phyloP scores from a whole-genome alignment of 148 eudicot species.

The Pouteria glomerata region DNA sequence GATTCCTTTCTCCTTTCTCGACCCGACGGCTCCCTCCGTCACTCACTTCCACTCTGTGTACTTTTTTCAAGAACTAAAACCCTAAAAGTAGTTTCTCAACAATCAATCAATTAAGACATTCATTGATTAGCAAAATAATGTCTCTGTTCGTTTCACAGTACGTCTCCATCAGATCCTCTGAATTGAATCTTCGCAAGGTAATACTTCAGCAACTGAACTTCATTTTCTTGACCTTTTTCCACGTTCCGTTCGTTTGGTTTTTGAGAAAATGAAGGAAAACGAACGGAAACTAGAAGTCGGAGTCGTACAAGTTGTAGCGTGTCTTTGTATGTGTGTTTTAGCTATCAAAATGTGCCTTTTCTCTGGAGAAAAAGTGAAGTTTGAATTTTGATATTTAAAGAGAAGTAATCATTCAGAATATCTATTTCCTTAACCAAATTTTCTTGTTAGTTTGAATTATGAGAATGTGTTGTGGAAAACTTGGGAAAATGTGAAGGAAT shows the following conservation, averaged over 20 bases:
- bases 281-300: neutral
- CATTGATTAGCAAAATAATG: slow-evolving; percentile 18
- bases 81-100: neutral
- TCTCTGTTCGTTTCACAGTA: slow-evolving; percentile 20
- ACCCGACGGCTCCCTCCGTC: neutral
- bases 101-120: no score
- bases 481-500: neutral
- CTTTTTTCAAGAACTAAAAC: neutral
- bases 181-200: slow-evolving; percentile 26
- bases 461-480: neutral
- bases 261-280: neutral
- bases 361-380: neutral
- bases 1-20: no score
- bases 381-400: neutral
- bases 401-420: neutral
- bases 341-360: neutral
- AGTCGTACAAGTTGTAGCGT: neutral
- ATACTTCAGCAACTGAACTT: neutral
- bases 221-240: neutral
- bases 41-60: neutral
- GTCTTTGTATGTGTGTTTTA: neutral
- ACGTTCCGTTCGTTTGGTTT: neutral
- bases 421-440: neutral
- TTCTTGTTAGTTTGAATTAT: neutral
- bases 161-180: slow-evolving; percentile 25